Evolutionary conservation across 192 early-diverging fungal species (phyloP), one percentile per base, ranked within the genome.

Genomic region (Coemansia sp.): DNA sequence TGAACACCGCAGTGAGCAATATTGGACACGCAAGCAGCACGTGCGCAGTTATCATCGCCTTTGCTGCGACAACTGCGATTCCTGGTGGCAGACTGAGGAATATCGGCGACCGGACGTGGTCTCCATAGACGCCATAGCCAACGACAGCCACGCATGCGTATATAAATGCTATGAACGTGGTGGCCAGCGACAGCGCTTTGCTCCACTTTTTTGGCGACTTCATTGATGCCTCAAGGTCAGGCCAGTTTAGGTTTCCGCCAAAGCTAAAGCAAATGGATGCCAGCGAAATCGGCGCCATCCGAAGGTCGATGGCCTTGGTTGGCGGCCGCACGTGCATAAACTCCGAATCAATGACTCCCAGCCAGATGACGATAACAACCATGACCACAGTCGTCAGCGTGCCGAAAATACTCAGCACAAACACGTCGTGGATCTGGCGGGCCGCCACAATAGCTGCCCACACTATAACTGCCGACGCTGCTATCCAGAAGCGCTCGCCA

Each of bases 211-310:
- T 67, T 18, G 89, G 91, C 21, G 87, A 80, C 48, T 81, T 76
- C 91, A 95, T 93, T 16, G 87, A 86, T 8, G 82, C 83, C 57
- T 95, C 91, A 19, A 95, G 84, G 54, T 91, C 86, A 22, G 91
- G 88, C 77, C 91, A 95, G 32, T 92, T 88, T 18, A 85, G 85
- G 64, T 93, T 95, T 40, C 91, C 93, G 27, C 87, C 84, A 73
- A 86, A 95, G 55, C 85, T 86, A 64, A 93, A 92, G 35, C 87
- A 87, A 61, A 95, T 88, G 1, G 90, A 89, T 8, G 88, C 88
- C 21, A 95, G 71, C 2, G 91, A 86, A 6, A 84, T 82, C n/a
- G 91, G 91, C 45, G 92, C 78, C 46, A 69, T 71, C 21, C 35
- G 48, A 46, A 72, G 1, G 35, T 76, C 62, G n/a, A 71, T 54